These are phyloP conservation scores for Cupressus sempervirens DNA, from an alignment of 75 land plant genomes.

Conservation along the genomic window DNA sequence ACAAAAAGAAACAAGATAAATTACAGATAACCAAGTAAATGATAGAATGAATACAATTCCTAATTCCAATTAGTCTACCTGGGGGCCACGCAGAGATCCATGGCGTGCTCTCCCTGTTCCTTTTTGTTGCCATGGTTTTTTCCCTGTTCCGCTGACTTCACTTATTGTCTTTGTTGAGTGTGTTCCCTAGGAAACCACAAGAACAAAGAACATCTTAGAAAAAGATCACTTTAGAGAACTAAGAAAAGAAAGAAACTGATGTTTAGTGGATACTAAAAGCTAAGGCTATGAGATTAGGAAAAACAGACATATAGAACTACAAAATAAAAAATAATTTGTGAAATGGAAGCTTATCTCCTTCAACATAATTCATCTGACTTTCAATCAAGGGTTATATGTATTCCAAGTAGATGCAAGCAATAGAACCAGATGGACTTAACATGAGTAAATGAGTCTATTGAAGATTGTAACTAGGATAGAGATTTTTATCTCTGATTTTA, in stretches of 20 bases:
- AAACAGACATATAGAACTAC: not conserved
- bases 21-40: not conserved
- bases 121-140: slow-evolving; percentile 82
- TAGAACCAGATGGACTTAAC: not conserved
- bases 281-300: not conserved
- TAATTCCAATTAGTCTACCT: slow-evolving; percentile 37
- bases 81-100: slow-evolving; percentile 90
- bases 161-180: slow-evolving; percentile 90
- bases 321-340: not conserved
- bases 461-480: too few relatives aligned
- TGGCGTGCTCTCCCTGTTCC: slow-evolving; percentile 94
- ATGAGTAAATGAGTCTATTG: not conserved
- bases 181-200: slow-evolving; percentile 61
- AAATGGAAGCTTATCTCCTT: not conserved
- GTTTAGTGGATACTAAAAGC: not conserved
- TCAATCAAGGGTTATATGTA: not conserved
- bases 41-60: slow-evolving; percentile 3
- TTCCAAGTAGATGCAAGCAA: not conserved
- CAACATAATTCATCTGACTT: not conserved
- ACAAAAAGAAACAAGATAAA: not conserved
- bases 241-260: not conserved
- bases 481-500: too few relatives aligned
- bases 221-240: not conserved
- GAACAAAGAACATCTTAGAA: not conserved
- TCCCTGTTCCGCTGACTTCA: slow-evolving; percentile 98